phyloP scores from a whole-genome alignment of 257 asterid species.

The Rauvolfia tetraphylla region DNA sequence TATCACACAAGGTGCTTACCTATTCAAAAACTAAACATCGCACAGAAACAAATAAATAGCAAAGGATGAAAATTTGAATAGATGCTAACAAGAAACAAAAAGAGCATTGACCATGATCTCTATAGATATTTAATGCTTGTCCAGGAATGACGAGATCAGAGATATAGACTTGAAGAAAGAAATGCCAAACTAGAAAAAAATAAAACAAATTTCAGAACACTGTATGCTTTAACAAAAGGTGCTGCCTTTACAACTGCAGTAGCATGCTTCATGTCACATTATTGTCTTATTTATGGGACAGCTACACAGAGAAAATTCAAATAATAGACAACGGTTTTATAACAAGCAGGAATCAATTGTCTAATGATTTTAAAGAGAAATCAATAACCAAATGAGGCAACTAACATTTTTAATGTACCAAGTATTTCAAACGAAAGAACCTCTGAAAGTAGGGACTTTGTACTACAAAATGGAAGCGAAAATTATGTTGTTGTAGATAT shows the following conservation, averaged over 20 bases:
- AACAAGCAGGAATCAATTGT: background rate
- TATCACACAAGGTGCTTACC: background rate
- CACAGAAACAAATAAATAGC: background rate
- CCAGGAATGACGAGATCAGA: background rate
- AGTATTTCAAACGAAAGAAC: background rate
- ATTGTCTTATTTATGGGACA: background rate
- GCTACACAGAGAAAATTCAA: background rate
- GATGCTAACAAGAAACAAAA: background rate
- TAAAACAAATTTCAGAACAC: background rate
- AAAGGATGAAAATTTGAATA: background rate
- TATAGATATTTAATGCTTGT: background rate
- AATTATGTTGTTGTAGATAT: background rate
- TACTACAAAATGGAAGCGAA: background rate
- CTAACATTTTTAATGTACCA: background rate
- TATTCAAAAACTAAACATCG: background rate
- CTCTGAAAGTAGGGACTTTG: background rate
- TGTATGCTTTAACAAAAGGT: background rate
- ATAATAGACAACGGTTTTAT: background rate
- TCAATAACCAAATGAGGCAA: too few species aligned
- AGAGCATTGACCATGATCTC: background rate
- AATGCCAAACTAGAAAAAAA: background rate
- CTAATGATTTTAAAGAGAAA: background rate
- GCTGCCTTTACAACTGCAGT: background rate
- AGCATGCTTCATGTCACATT: background rate
- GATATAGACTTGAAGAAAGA: background rate